Evolutionary conservation across 2,329 filamentous ascomycete species (phyloP), one percentile per base, ranked within the genome.

Genomic region (Colletotrichum siamense): DNA sequence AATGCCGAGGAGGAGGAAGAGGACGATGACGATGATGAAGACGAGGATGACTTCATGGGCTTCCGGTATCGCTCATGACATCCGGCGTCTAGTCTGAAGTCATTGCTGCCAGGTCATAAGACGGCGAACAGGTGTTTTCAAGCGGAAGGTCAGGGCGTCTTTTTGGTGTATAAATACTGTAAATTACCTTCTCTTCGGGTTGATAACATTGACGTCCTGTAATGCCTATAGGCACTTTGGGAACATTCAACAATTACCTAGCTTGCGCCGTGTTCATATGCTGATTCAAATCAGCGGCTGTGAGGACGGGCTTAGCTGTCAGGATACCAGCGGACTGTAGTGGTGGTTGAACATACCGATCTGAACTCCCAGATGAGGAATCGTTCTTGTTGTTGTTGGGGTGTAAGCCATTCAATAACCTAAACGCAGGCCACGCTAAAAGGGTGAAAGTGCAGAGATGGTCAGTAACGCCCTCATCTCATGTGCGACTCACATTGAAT

Each of bases 41-140:
- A 88, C 3, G 88, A 90, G 3, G 90, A 91, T 7, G 87, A 88
- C 0, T 94, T 92, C 84, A 91, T 91, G 75, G 91, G 88, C 3
- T 93, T 93, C 79, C 83, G 90, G 36, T 91, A 91, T 78, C 83
- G 83, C 9, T 55, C 82, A 80, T 36, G 80, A 78, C 68, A 69
- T 32, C 18, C 15, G 6, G 12, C 10, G 12, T 16, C 30, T n/a
- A 7, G 13, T 26, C 10, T 36, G 28, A 30, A 28, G 13, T 57
- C 30, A 4, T 63, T 15, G 28, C 30, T 24, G 28, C 13, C 18
- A n/a, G 10, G 18, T 44, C 26, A 13, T n/a, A 22, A 24, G 18
- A 10, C n/a, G 28, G 44, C 3, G 4, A 49, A n/a, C 6, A 16
- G 68, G 12, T 32, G 49, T n/a, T 52, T 32, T 39, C 12, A 30